phyloP scores from a whole-genome alignment of 306 rosid genomes.

The Ammopiptanthus mongolicus region DNA sequence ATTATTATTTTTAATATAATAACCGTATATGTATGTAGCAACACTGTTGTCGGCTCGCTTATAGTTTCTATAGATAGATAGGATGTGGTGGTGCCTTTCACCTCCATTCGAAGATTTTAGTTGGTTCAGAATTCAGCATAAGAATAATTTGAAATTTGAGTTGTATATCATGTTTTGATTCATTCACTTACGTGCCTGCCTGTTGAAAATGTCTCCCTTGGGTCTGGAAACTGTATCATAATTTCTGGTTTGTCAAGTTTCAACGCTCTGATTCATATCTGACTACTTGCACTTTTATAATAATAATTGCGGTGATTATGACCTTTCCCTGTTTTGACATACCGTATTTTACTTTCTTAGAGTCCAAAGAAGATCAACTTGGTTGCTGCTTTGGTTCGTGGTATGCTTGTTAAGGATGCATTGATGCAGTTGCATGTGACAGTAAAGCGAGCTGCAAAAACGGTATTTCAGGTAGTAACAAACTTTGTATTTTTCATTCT shows the following conservation, averaged over 20 bases:
- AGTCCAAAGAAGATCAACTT: constrained; percentile 95
- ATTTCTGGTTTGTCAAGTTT: not conserved
- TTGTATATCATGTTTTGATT: not conserved
- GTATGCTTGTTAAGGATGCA: constrained; percentile 99
- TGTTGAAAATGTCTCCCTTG: constrained; percentile 9
- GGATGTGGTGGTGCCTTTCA: not conserved
- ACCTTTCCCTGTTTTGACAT: not conserved
- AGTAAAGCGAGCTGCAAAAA: constrained; percentile 83
- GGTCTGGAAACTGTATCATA: not conserved
- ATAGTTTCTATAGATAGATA: no score
- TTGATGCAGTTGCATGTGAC: constrained; percentile 83
- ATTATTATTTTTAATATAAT: no score
- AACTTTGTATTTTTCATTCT: not conserved
- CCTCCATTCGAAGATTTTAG: not conserved
- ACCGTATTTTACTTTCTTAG: constrained; percentile 32
- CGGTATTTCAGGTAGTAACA: constrained; percentile 78
- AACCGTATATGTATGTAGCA: no score
- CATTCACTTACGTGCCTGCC: not conserved
- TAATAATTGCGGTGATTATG: not conserved
- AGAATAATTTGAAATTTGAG: not conserved
- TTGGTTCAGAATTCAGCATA: not conserved
- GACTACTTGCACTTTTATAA: not conserved
- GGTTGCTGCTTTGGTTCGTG: constrained; percentile 92
- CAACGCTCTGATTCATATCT: not conserved
- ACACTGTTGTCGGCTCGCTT: no score